Evolutionary conservation across 2,329 filamentous ascomycete species (phyloP).

Genomic region (Cercospora nicotianae): DNA sequence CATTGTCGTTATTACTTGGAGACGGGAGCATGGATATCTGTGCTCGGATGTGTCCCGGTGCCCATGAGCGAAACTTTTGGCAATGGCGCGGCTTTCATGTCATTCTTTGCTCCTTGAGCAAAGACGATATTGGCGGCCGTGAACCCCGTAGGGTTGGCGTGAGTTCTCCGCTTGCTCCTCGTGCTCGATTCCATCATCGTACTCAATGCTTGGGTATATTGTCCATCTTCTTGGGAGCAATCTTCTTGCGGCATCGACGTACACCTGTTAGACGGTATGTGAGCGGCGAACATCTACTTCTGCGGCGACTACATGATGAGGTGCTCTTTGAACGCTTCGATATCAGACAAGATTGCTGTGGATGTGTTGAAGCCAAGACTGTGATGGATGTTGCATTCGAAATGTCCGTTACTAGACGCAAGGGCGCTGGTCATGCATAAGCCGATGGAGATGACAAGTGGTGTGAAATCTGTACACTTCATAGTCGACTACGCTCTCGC

Average conservation of each 20-base stretch:
- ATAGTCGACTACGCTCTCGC: too few relatives aligned
- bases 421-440: too few relatives aligned
- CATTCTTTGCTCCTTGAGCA: not conserved
- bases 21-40: not conserved
- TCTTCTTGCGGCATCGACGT: not conserved
- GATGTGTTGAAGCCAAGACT: not conserved
- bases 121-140: not conserved
- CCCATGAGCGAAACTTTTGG: not conserved
- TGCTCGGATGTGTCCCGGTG: not conserved
- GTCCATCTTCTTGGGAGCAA: not conserved
- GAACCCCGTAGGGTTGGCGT: not conserved
- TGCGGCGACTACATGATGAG: not conserved
- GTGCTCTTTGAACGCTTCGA: too few relatives aligned
- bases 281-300: not conserved
- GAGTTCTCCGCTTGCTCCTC: not conserved
- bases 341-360: not conserved
- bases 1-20: not conserved
- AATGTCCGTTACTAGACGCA: too few relatives aligned
- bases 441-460: too few relatives aligned
- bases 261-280: not conserved
- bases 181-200: not conserved
- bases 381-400: not conserved
- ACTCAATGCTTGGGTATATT: not conserved
- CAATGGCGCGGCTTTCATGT: not conserved
- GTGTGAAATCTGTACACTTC: too few relatives aligned